phyloP scores from a whole-genome alignment of 2,329 filamentous ascomycete genomes.

The Truncatella angustata region DNA sequence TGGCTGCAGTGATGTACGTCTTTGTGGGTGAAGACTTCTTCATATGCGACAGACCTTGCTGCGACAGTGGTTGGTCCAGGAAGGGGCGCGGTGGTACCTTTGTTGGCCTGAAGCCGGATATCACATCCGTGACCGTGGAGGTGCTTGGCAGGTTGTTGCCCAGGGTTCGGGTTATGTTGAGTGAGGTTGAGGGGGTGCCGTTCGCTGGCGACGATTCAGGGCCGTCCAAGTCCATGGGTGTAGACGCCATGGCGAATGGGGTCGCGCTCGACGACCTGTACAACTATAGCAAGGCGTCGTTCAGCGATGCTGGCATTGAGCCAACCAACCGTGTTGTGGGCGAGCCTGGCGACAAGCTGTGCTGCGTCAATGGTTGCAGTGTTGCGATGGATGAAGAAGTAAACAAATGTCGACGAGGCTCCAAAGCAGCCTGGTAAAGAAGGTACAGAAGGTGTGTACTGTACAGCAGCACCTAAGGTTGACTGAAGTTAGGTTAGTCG shows the following conservation, averaged over 20 bases:
- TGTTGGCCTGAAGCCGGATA: constrained; percentile 74
- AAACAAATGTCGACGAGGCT: constrained; percentile 7
- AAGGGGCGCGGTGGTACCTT: constrained; percentile 58
- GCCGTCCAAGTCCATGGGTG: constrained; percentile 53
- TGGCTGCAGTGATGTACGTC: constrained; percentile 7
- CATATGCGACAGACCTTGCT: neutral
- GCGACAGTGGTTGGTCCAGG: neutral
- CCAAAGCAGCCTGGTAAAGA: constrained; percentile 2
- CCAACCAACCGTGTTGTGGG: no score
- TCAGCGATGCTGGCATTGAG: no score
- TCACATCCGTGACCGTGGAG: constrained; percentile 74
- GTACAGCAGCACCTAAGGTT: constrained; percentile 1
- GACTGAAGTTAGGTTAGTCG: neutral
- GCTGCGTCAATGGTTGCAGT: neutral
- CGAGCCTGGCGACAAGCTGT: no score
- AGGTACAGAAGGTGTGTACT: no score
- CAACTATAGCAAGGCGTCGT: no score
- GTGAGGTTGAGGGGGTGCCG: constrained; percentile 34
- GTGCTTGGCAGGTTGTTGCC: constrained; percentile 41
- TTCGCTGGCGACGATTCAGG: constrained; percentile 39
- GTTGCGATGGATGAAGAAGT: constrained; percentile 1
- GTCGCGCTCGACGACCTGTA: no score
- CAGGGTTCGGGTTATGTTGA: constrained; percentile 51
- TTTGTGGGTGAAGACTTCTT: constrained; percentile 5
- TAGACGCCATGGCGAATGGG: constrained; percentile 11